Evolutionary conservation across 306 rosid genomes (phyloP).

Genomic region (Quercus engelmannii): DNA sequence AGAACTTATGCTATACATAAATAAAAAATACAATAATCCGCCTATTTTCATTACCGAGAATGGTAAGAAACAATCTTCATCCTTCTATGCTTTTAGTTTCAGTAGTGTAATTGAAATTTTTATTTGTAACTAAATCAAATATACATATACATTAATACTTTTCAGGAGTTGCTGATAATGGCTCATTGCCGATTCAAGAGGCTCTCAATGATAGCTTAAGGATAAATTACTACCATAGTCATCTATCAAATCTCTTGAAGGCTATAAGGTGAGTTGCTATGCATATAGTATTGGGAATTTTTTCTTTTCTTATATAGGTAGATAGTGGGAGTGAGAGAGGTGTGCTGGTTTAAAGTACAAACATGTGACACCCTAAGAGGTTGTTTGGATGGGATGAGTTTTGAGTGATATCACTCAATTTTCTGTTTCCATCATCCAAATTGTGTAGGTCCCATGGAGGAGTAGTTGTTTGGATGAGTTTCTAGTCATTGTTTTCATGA

Average conservation of each 20-base stretch:
- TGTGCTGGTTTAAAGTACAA: too few species aligned
- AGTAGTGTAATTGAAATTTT: neutral
- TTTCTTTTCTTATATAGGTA: too few species aligned
- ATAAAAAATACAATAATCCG: constrained; percentile 37
- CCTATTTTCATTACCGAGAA: constrained; percentile 53
- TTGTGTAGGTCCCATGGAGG: too few species aligned
- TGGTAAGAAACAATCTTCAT: constrained; percentile 24
- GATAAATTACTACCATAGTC: constrained; percentile 40
- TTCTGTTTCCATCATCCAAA: too few species aligned
- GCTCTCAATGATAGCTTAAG: constrained; percentile 42
- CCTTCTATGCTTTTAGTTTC: too few species aligned
- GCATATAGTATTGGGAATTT: too few species aligned
- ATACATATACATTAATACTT: neutral
- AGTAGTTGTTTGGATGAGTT: too few species aligned
- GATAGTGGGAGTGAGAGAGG: too few species aligned
- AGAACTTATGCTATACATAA: constrained; percentile 21
- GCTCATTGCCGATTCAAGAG: constrained; percentile 28
- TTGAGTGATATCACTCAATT: too few species aligned
- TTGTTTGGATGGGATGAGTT: too few species aligned
- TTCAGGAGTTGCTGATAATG: constrained; percentile 49
- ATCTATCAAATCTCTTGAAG: constrained; percentile 39
- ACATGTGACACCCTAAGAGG: too few species aligned
- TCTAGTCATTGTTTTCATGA: too few species aligned
- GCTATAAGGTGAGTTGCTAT: constrained; percentile 44
- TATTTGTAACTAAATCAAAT: neutral